A percentile compares a stretch with the other conserved stretches of the same genome.
Conservation (phyloP, 2,329 filamentous ascomycete genomes). For the Diaporthe humulicola region DNA sequence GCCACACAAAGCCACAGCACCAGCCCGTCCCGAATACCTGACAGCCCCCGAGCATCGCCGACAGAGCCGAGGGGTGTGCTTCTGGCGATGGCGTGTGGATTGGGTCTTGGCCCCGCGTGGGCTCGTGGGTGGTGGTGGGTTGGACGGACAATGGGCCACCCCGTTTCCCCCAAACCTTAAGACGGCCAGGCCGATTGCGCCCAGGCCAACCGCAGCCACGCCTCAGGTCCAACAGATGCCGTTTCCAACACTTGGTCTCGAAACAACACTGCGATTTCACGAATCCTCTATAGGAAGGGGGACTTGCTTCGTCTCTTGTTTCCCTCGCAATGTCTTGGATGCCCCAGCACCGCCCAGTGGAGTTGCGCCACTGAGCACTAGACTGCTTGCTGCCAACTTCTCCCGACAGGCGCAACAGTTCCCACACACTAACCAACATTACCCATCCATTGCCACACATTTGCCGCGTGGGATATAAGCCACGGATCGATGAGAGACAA, state of each 20-base stretch:
- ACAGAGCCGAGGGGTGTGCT: not conserved
- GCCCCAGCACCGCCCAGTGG: not conserved
- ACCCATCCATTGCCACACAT: conserved; percentile 1
- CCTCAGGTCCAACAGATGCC: conserved; percentile 2
- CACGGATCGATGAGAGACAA: no score
- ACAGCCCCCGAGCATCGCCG: not conserved
- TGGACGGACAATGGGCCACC: not conserved
- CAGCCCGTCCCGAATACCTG: not conserved
- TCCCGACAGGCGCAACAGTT: not conserved
- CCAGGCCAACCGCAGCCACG: not conserved
- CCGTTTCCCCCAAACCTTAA: not conserved
- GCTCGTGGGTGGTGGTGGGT: not conserved
- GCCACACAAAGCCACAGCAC: conserved; percentile 26
- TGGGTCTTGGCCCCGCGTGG: not conserved
- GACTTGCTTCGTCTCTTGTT: not conserved
- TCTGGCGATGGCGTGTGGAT: not conserved
- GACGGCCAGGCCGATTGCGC: conserved; percentile 12
- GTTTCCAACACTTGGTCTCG: conserved; percentile 1
- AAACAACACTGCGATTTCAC: not conserved
- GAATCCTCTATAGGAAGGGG: not conserved
- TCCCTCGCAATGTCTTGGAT: not conserved
- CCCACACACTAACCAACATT: not conserved
- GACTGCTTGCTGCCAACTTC: not conserved
- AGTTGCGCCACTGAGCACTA: not conserved
- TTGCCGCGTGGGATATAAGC: not conserved